These are phyloP conservation scores for Russula earlei DNA, from an alignment of 768 basidiomycete species.

Conservation along the genomic window DNA sequence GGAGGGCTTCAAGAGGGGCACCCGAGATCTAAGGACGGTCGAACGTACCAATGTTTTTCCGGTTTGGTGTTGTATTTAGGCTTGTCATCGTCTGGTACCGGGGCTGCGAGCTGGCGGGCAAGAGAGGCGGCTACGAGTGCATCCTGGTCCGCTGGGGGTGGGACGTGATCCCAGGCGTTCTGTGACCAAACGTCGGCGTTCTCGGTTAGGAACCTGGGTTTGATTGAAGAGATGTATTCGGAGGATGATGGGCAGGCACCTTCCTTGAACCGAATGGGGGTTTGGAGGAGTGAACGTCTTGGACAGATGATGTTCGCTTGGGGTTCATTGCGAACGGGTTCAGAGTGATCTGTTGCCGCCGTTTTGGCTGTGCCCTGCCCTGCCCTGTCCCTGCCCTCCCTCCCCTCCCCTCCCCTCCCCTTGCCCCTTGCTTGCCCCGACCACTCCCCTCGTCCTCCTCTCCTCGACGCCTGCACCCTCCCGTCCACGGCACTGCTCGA, in stretches of 20 bases:
- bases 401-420: neutral
- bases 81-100: conserved; percentile 68
- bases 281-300: conserved; percentile 42
- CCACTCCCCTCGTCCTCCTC: no score
- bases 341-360: neutral
- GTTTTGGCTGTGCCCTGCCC: neutral
- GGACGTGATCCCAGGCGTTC: conserved; percentile 90
- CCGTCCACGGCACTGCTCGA: neutral
- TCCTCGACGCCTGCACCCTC: no score
- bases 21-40: neutral
- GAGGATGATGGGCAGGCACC: conserved; percentile 9
- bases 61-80: conserved; percentile 64
- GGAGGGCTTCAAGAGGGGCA: neutral
- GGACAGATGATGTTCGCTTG: conserved; percentile 53
- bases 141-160: conserved; percentile 70
- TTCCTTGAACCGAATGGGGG: conserved; percentile 70
- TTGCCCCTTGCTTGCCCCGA: no score
- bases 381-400: no score
- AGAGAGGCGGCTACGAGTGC: conserved; percentile 64
- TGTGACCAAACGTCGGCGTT: conserved; percentile 73
- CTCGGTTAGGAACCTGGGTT: conserved; percentile 54
- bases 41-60: conserved; percentile 55
- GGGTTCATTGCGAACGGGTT: neutral
- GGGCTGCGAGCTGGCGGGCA: conserved; percentile 56
- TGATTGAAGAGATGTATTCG: neutral